phyloP scores from a whole-genome alignment of 306 rosid species.

The Cucumis cinereus region DNA sequence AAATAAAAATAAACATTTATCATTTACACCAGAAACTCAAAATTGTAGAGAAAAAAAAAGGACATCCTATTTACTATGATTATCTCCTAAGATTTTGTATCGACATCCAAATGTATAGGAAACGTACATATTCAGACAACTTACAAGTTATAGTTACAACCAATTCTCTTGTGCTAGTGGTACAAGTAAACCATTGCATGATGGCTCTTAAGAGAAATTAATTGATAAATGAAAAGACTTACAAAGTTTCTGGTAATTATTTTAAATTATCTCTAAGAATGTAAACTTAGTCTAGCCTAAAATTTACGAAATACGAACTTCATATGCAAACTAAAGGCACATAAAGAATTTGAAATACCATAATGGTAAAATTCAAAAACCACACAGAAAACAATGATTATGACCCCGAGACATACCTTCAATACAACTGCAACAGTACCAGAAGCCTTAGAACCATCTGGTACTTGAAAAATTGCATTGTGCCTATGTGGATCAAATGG shows the following conservation, averaged over 20 bases:
- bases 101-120: neutral
- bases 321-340: neutral
- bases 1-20: neutral
- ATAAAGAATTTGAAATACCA: neutral
- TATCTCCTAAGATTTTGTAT: neutral
- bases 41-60: neutral
- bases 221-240: neutral
- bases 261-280: neutral
- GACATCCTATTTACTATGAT: neutral
- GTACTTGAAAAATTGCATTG: constrained; percentile 53
- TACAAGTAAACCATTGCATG: neutral
- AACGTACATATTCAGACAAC: neutral
- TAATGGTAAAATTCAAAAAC: neutral
- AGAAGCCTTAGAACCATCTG: constrained; percentile 66
- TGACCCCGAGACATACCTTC: constrained; percentile 41
- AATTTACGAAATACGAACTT: neutral
- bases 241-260: neutral
- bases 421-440: constrained; percentile 64
- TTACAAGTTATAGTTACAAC: neutral
- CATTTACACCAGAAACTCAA: neutral
- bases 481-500: constrained; percentile 84
- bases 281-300: neutral
- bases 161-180: neutral
- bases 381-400: neutral
- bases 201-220: neutral